Base-by-base conservation (phyloP, 352 stramenopile species). In the Phytophthora podocarpi region DNA sequence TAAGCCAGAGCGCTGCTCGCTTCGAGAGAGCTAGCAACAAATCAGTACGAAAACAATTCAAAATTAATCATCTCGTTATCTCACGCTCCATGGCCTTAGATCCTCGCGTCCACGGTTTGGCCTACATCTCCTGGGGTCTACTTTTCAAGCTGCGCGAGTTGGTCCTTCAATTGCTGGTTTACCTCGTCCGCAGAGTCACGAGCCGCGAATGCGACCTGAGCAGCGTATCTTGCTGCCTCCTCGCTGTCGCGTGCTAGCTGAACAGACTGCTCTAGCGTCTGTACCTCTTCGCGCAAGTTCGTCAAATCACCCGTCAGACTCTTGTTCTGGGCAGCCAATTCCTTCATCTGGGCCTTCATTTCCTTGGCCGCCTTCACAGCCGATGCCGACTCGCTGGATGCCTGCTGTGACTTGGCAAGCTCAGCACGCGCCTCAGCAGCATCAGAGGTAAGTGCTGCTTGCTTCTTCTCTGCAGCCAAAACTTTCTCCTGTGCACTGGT, bases 151-250 rank as follows among this genome's bases (percentile, higher is more conserved):
- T 80, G 57, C 28, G 63, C 62, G 31, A 89, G 56, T 52, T 75
- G 72, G 49, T 74, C 60, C 54, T 75, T 70, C 39, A 85, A 70
- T 48, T 72, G 55, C 35, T 74, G 73, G 32, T 70, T 74, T 9
- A 65, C 59, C 30, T 85, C 75, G 37, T 92, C 80, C 18, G 74
- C 74, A 41, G 73, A 69, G 47, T 93, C 84, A 8, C 82, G 77
- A n/a, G 79, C 81, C 13, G 78, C 72, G 41, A 91, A 91, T 12
- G 84, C 82, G 16, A 79, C 59, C 49, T 91, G 82, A n/a, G 82
- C 84, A 18, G 84, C 72, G 64, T 83, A 90, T 23, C 84, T 70
- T 51, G 82, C 82, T 35, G 84, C 84, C 26, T 89, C 82, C 32
- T 90, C 84, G 46, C 77, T 89, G 47, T 93, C 84, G 31, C 87